Conservation (phyloP, 192 early-diverging fungal genomes). For the Coemansia reversa region DNA sequence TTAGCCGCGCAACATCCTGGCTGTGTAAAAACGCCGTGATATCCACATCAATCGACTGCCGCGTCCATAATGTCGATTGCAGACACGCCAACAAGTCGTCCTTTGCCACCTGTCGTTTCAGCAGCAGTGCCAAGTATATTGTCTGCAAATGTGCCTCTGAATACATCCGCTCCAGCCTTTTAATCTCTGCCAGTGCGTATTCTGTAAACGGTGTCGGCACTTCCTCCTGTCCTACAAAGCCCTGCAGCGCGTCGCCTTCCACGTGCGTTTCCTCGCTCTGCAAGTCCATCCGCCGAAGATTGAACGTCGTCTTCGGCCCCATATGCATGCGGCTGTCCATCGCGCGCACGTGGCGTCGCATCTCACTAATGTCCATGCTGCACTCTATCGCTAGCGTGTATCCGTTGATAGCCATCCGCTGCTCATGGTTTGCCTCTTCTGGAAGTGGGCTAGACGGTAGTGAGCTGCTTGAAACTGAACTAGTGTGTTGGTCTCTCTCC, state of each 20-base stretch:
- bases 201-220: conserved; percentile 45
- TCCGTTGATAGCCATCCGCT: conserved; percentile 23
- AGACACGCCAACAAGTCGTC: conserved; percentile 40
- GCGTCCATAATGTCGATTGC: conserved; percentile 42
- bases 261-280: conserved; percentile 25
- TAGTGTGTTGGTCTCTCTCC: conserved; percentile 7
- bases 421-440: conserved; percentile 34
- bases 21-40: conserved; percentile 55
- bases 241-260: conserved; percentile 32
- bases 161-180: conserved; percentile 49
- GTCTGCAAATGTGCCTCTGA: conserved; percentile 50
- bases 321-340: conserved; percentile 13
- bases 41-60: conserved; percentile 47
- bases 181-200: conserved; percentile 46
- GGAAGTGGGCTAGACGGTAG: conserved; percentile 38
- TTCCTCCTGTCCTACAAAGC: conserved; percentile 45
- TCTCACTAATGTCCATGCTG: conserved; percentile 51
- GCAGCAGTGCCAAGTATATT: conserved; percentile 49
- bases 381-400: conserved; percentile 54
- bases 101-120: conserved; percentile 36
- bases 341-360: conserved; percentile 36
- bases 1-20: conserved; percentile 47
- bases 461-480: conserved; percentile 32
- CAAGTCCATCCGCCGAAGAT: conserved; percentile 33
- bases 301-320: conserved; percentile 28